These are phyloP conservation scores for Sarocladium strictum DNA, from an alignment of 2,329 filamentous ascomycete genomes.

Conservation along the genomic window DNA sequence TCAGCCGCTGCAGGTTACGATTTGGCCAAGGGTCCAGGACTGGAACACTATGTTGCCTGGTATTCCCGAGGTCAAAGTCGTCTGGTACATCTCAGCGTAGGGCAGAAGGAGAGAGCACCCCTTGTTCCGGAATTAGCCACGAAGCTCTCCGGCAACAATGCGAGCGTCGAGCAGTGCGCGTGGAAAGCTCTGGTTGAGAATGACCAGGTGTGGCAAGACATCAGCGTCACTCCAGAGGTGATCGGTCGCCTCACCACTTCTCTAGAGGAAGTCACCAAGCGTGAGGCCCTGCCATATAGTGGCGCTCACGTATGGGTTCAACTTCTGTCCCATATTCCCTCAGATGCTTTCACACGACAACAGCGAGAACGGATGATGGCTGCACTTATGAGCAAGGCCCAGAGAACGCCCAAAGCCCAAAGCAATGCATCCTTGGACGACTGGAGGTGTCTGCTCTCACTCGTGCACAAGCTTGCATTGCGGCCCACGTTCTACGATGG, in stretches of 20 bases:
- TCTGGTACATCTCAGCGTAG: conserved; percentile 22
- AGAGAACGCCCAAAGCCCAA: conserved; percentile 16
- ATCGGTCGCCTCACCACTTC: conserved; percentile 20
- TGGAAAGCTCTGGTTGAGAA: conserved; percentile 29
- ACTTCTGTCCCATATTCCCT: conserved; percentile 27
- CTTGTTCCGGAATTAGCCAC: conserved; percentile 7
- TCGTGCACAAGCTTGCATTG: conserved; percentile 44
- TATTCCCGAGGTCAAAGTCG: conserved; percentile 26
- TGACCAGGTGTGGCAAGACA: conserved; percentile 20
- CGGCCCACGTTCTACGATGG: conserved; percentile 45
- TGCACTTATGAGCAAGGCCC: conserved; percentile 15
- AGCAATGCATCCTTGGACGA: conserved; percentile 15
- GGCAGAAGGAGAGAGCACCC: conserved; percentile 19
- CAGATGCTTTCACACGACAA: conserved; percentile 33
- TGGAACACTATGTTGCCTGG: conserved; percentile 29
- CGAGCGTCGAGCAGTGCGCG: conserved; percentile 11
- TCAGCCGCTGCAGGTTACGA: conserved; percentile 12
- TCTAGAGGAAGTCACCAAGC: conserved; percentile 18
- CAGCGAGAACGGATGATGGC: conserved; percentile 39
- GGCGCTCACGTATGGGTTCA: conserved; percentile 19
- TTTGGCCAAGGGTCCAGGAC: conserved; percentile 20
- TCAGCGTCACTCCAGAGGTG: neutral
- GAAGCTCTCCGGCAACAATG: neutral
- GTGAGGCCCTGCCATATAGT: neutral
- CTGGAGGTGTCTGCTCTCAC: conserved; percentile 34